These are phyloP conservation scores for Tolypocladium album DNA, from an alignment of 2,329 filamentous ascomycete species.

Conservation along the genomic window DNA sequence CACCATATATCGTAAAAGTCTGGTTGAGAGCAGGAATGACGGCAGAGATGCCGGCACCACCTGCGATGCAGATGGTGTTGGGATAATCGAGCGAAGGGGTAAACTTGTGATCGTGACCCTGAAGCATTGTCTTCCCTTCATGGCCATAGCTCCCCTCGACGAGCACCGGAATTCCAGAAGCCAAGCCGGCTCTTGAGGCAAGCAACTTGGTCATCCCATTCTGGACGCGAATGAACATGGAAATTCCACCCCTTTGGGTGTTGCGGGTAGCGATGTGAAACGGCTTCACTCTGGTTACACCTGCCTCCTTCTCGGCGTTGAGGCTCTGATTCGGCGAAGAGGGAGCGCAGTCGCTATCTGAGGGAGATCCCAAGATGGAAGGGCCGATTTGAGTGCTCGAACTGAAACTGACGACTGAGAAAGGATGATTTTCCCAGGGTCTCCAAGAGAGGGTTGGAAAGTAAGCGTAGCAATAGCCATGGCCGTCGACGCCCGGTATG, in stretches of 20 bases:
- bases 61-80: neutral
- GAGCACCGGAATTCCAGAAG: slow-evolving; percentile 12
- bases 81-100: slow-evolving; percentile 4
- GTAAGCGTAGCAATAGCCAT: slow-evolving; percentile 18
- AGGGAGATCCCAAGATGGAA: slow-evolving; percentile 4
- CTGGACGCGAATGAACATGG: slow-evolving; percentile 14
- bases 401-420: slow-evolving; percentile 15
- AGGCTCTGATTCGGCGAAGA: neutral
- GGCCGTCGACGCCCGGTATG: slow-evolving; percentile 11
- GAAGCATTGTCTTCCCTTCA: slow-evolving; percentile 9
- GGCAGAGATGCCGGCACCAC: neutral
- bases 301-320: neutral
- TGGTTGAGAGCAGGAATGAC: neutral
- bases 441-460: slow-evolving; percentile 20
- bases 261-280: neutral
- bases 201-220: slow-evolving; percentile 13
- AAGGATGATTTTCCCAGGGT: slow-evolving; percentile 21
- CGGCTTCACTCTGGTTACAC: neutral
- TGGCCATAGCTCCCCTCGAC: slow-evolving; percentile 18
- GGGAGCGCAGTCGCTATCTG: slow-evolving; percentile 3
- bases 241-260: slow-evolving; percentile 11
- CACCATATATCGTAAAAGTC: slow-evolving; percentile 2
- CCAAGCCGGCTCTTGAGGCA: slow-evolving; percentile 6
- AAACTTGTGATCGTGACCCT: slow-evolving; percentile 8
- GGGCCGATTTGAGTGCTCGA: neutral